Evolutionary conservation across 2,329 filamentous ascomycete species (phyloP).

Genomic region (Aureobasidium sp.): DNA sequence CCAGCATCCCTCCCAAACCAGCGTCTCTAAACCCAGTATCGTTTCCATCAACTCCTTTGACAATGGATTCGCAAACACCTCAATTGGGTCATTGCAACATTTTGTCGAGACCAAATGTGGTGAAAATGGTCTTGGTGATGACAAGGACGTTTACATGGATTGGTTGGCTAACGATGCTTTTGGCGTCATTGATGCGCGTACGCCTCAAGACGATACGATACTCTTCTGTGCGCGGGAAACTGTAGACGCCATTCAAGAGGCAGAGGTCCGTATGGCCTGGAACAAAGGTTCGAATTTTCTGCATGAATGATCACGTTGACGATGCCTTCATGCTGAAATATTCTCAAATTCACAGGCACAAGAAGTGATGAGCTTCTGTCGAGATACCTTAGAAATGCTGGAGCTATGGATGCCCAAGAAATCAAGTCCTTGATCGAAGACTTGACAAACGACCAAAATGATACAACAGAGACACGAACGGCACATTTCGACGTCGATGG

Average conservation of each 20-base stretch:
- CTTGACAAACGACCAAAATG: neutral
- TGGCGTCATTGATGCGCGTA: neutral
- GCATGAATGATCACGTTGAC: neutral
- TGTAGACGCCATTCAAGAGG: neutral
- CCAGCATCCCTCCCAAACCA: neutral
- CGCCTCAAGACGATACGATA: neutral
- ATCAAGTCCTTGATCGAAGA: neutral
- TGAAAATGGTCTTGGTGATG: neutral
- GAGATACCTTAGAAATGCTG: neutral
- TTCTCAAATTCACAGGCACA: neutral
- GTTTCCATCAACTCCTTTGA: neutral
- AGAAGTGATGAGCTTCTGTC: neutral
- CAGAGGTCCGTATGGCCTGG: neutral
- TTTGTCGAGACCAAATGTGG: neutral
- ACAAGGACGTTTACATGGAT: neutral
- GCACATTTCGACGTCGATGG: neutral
- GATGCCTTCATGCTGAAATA: neutral
- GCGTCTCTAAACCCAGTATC: neutral
- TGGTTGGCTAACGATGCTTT: neutral
- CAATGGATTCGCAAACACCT: neutral
- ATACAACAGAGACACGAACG: neutral
- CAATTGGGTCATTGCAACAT: neutral
- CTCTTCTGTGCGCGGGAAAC: neutral
- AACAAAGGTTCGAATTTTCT: neutral
- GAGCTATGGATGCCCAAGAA: neutral